Base-by-base conservation (phyloP, 345 rosid species). In the Erucastrum elatum region DNA sequence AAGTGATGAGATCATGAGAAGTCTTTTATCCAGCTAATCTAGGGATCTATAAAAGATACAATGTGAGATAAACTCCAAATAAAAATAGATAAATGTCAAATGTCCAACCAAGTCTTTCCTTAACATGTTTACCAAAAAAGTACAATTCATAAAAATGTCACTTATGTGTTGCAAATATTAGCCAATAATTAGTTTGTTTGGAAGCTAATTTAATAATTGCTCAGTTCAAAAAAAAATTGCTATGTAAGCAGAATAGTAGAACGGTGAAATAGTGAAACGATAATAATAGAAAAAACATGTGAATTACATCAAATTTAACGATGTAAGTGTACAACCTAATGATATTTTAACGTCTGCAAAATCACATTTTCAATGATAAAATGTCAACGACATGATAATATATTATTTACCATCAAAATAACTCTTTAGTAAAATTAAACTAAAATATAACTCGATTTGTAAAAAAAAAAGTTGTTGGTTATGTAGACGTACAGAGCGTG, bases 401-500 rank as follows among this genome's bases (percentile, higher is more conserved):
- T 39, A 8, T 39, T 34, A 6, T 5, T 34, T 6, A 34, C 7
- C 21, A 21, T 21, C 44, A 37, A 37, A 37, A 37, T 37, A 37
- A 37, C 44, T 37, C 3, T 41, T 10, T 3, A 41, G 49, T 2
- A 46, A 51, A 51, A 51, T 51, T 4, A 51, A n/a, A 51, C 56
- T 11, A 44, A 44, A 44, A 12, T 15, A 11, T 44, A 44, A 44
- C 53, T 11, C 15, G 15, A 44, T n/a, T 35, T 26, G 27, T n/a
- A 16, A 35, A 66, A 21, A 27, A 27, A 68, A 31, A 35, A 56
- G 41, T 55, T 66, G 58, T 55, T 35, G 58, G 13, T 63, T 6
- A 56, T 66, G 72, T 56, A 75, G 21, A 55, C 72, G 65, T 53
- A 26, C 16, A 6, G 41, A 12, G 26, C 33, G 53, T 65, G 78